These are phyloP conservation scores for Pseudevernia furfuracea DNA, from an alignment of 495 filamentous ascomycete species.

Conservation along the genomic window DNA sequence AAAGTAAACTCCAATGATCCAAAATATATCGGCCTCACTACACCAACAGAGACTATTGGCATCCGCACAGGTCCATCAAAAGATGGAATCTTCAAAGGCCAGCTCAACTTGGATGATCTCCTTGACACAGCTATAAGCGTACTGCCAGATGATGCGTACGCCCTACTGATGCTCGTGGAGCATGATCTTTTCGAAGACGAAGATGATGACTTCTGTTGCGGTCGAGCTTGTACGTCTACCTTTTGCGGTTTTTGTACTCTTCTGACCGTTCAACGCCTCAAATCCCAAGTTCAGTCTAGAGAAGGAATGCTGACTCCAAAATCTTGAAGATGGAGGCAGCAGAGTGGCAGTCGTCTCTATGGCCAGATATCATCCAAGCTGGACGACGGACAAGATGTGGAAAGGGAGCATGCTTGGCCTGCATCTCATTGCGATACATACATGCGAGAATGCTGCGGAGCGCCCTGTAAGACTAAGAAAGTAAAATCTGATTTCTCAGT, in stretches of 20 bases:
- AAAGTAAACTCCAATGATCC: conserved; percentile 19
- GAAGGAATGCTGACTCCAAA: neutral
- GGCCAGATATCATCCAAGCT: conserved; percentile 52
- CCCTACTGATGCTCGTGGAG: conserved; percentile 48
- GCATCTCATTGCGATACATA: conserved; percentile 51
- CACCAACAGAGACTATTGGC: conserved; percentile 35
- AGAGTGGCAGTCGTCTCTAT: conserved; percentile 53
- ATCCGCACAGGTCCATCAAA: conserved; percentile 48
- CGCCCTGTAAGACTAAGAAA: neutral
- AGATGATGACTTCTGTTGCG: conserved; percentile 61
- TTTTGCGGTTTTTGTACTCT: too few species aligned
- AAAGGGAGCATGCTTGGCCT: conserved; percentile 54
- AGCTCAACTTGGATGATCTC: conserved; percentile 58
- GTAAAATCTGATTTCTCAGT: neutral
- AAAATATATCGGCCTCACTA: conserved; percentile 38
- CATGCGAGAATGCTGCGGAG: conserved; percentile 29
- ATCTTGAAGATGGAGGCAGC: conserved; percentile 42
- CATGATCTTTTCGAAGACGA: conserved; percentile 62
- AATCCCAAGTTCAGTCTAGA: too few species aligned
- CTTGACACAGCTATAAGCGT: conserved; percentile 51
- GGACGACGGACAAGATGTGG: conserved; percentile 39
- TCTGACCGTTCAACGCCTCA: too few species aligned
- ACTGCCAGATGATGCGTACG: conserved; percentile 53
- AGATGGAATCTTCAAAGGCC: conserved; percentile 40
- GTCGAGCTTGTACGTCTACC: too few species aligned